Base-by-base conservation (phyloP, 1,284 basidiomycete species). In the Takashimella koratensis region DNA sequence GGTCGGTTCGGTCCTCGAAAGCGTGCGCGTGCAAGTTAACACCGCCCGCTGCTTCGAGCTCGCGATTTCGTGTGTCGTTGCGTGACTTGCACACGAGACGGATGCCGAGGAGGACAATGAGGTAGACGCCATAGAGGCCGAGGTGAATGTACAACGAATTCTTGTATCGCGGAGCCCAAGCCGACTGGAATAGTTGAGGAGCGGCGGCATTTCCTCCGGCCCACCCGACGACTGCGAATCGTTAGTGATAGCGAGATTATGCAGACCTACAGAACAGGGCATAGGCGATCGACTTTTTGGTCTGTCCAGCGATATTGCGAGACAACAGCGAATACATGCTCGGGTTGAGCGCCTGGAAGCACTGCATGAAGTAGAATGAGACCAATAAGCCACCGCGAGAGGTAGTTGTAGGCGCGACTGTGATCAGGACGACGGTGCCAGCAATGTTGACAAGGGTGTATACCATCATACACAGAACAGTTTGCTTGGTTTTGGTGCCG, bases 81-180 rank as follows among this genome's bases (percentile, higher is more conserved):
- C 68, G 47, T 10, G 51, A 39, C 10, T 53, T 43, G 16, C 65
- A 54, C 10, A 70, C 47, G 13, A 50, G 27, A 6, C 68, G 55
- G 2, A 58, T 64, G 6, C 30, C 27, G 24, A 67, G 21, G 22
- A 55, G 27, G 43, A 49, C 49, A 42, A 57, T 22, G 51, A 66
- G 62, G 56, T 59, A 68, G 25, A 44, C 39, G 11, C 39, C 58
- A 55, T 68, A 70, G 6, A 68, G 47, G 10, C 59, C 68, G 40
- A 71, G 49, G 52, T 71, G 67, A 45, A 68, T 69, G 59, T 71
- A 66, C 2, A 71, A 64, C 21, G 60, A 55, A 56, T 55, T 56
- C 30, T 63, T 39, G 58, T 70, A 71, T 40, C 67, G 53, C 5
- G 69, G 65, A 12, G 54, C 57, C 67, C 67, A 68, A 10, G 43